Evolutionary conservation across 2,329 filamentous ascomycete species (phyloP).

Genomic region (Talaromyces albobiverticillius): DNA sequence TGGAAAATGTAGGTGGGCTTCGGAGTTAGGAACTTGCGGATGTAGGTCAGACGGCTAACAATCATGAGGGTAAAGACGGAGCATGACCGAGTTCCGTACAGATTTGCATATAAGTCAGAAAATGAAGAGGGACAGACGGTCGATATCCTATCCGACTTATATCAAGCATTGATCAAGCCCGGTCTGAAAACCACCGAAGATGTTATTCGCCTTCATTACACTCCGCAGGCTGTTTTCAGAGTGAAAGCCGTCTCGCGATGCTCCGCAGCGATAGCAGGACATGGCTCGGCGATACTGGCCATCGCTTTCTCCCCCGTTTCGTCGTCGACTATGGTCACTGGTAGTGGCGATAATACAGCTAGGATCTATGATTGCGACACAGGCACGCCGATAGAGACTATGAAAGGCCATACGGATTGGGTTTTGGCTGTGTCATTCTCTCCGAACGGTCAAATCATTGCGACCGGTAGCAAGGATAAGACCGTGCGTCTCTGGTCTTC

Average conservation of each 20-base stretch:
- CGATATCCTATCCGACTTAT: conserved; percentile 48
- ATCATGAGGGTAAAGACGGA: conserved; percentile 44
- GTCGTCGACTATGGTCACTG: conserved; percentile 77
- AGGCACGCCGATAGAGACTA: conserved; percentile 78
- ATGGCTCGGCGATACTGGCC: conserved; percentile 85
- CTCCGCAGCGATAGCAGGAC: conserved; percentile 82
- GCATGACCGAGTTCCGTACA: conserved; percentile 62
- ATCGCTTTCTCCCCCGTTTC: conserved; percentile 79
- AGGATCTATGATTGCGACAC: conserved; percentile 94
- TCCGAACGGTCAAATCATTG: conserved; percentile 75
- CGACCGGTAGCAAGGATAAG: conserved; percentile 91
- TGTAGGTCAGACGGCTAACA: neutral
- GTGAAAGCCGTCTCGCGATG: conserved; percentile 90
- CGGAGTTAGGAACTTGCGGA: neutral
- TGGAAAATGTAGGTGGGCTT: conserved; percentile 62
- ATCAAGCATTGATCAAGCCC: conserved; percentile 51
- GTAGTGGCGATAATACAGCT: conserved; percentile 86
- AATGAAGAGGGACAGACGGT: conserved; percentile 35
- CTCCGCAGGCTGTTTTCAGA: conserved; percentile 87
- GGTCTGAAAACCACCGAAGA: conserved; percentile 59
- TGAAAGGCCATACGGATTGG: conserved; percentile 87
- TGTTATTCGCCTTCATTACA: conserved; percentile 61
- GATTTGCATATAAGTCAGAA: conserved; percentile 58
- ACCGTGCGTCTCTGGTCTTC: conserved; percentile 88
- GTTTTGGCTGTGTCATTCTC: conserved; percentile 85